Conservation (phyloP, 352 stramenopile genomes). For the Elongisporangium undulatum region DNA sequence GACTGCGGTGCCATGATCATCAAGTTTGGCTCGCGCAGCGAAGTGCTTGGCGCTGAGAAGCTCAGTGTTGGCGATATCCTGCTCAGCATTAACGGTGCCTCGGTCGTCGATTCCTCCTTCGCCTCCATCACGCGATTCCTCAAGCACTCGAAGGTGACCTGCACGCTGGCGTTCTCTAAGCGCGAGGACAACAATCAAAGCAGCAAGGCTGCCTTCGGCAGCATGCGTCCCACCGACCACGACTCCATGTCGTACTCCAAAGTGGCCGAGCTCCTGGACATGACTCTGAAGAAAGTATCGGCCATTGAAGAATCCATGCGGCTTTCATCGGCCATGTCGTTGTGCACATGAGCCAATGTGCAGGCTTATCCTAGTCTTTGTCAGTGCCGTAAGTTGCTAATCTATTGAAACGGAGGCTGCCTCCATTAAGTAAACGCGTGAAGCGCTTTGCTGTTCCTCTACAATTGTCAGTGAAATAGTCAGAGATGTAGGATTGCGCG, state of each 20-base stretch:
- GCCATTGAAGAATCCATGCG: slow-evolving; percentile 71
- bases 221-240: slow-evolving; percentile 16
- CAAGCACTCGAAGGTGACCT: slow-evolving; percentile 74
- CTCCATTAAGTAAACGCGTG: too few relatives aligned
- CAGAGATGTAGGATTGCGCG: too few relatives aligned
- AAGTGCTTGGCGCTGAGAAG: slow-evolving; percentile 63
- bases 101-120: slow-evolving; percentile 45
- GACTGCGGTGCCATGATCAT: slow-evolving; percentile 59
- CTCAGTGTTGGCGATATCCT: slow-evolving; percentile 59
- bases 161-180: slow-evolving; percentile 66
- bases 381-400: too few relatives aligned
- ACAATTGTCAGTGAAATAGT: too few relatives aligned
- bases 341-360: slow-evolving; percentile 32
- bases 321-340: slow-evolving; percentile 69
- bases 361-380: too few relatives aligned
- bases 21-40: slow-evolving; percentile 55
- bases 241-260: slow-evolving; percentile 54
- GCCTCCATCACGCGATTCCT: slow-evolving; percentile 71
- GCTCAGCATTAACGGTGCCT: slow-evolving; percentile 71
- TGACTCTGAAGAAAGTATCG: slow-evolving; percentile 71
- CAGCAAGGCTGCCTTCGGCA: slow-evolving; percentile 3
- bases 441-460: too few relatives aligned
- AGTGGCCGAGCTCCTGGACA: slow-evolving; percentile 63
- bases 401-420: too few relatives aligned
- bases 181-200: slow-evolving; percentile 1